Conservation (phyloP, 345 rosid species). For the Gossypium rotundifolium region DNA sequence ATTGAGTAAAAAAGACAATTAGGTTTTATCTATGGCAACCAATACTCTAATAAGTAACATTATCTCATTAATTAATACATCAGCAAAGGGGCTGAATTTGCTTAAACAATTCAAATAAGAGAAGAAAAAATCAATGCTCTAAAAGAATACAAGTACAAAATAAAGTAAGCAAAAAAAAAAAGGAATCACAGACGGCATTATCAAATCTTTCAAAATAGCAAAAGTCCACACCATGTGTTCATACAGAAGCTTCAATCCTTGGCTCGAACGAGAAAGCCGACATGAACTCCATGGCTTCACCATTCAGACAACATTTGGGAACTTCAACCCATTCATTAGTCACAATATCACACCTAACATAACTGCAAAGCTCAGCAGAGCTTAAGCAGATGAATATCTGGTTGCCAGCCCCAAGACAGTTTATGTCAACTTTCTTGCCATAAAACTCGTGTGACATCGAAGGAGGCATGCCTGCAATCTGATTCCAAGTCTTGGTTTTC, state of each 20-base stretch:
- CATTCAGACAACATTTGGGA: conserved; percentile 42
- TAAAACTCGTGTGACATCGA: conserved; percentile 73
- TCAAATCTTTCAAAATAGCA: background rate
- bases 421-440: conserved; percentile 68
- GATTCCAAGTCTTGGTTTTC: conserved; percentile 44
- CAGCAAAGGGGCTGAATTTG: background rate
- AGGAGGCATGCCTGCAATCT: conserved; percentile 68
- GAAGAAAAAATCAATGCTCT: background rate
- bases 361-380: conserved; percentile 49
- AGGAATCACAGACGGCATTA: background rate
- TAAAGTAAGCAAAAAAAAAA: background rate
- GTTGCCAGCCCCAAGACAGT: conserved; percentile 69
- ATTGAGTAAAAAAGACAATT: background rate
- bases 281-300: conserved; percentile 61
- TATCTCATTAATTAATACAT: background rate
- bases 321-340: conserved; percentile 57
- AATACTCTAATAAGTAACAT: background rate
- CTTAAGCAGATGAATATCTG: conserved; percentile 66
- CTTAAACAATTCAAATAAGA: conserved; percentile 5
- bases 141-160: background rate
- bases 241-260: conserved; percentile 12
- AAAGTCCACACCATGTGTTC: background rate
- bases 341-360: conserved; percentile 42
- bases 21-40: background rate
- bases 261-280: conserved; percentile 87